These are phyloP conservation scores for Sedum album DNA, from an alignment of 164 flowering plant genomes.

Conservation along the genomic window DNA sequence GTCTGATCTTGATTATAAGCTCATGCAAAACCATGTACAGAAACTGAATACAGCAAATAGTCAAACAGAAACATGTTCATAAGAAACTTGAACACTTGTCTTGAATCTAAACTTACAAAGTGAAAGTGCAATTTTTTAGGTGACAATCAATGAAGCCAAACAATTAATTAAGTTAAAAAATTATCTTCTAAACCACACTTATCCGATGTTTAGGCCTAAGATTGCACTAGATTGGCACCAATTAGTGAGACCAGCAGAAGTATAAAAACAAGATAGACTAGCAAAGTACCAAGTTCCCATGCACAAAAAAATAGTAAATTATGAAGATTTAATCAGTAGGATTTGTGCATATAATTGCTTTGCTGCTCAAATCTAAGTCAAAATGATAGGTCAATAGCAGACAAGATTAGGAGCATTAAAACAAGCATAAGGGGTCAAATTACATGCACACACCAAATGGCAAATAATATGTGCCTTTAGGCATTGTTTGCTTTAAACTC, in stretches of 20 bases:
- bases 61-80: too few relatives aligned
- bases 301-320: neutral
- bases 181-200: too few relatives aligned
- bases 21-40: too few relatives aligned
- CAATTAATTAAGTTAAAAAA: too few relatives aligned
- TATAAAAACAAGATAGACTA: neutral
- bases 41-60: too few relatives aligned
- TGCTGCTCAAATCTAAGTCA: neutral
- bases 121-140: too few relatives aligned
- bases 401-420: neutral
- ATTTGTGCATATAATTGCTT: conserved; percentile 3
- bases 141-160: too few relatives aligned
- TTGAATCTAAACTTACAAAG: too few relatives aligned
- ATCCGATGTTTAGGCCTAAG: neutral
- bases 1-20: too few relatives aligned
- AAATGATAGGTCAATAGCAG: neutral
- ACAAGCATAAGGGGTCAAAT: neutral
- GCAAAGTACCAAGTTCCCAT: neutral
- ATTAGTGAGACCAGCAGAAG: neutral
- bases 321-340: neutral
- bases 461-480: neutral
- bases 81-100: too few relatives aligned
- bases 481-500: neutral
- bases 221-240: neutral
- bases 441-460: neutral